Percentiles rank a stretch among this genome's conserved stretches.
Evolutionary conservation across 352 stramenopile genomes (phyloP).

Genomic region (Peronospora tabacina): DNA sequence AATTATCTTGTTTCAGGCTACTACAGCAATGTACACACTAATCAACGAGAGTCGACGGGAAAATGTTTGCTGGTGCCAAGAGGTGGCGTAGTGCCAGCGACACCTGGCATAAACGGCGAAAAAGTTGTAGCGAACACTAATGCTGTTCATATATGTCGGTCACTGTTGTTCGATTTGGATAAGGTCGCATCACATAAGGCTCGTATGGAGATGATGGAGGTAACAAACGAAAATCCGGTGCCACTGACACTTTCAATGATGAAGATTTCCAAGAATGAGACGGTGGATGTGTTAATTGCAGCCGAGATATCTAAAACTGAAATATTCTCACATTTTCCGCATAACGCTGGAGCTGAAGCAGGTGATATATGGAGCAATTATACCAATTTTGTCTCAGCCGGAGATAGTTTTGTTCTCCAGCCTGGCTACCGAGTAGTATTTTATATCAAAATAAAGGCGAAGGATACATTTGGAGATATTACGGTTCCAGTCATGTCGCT

Average conservation of each 20-base stretch:
- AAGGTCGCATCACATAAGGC: conserved; percentile 27
- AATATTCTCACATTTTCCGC: neutral
- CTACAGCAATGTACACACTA: conserved; percentile 1
- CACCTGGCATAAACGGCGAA: conserved; percentile 17
- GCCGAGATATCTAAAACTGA: conserved; percentile 8
- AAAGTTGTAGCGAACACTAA: conserved; percentile 4
- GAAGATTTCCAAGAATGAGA: conserved; percentile 7
- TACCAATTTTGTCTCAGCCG: conserved; percentile 2
- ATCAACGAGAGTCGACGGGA: conserved; percentile 1
- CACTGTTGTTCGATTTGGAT: conserved; percentile 36
- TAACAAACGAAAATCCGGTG: conserved; percentile 46
- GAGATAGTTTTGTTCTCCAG: conserved; percentile 25
- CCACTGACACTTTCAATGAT: conserved; percentile 24
- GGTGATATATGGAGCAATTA: neutral
- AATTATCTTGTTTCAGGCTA: conserved; percentile 20
- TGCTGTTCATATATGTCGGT: conserved; percentile 30
- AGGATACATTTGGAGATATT: conserved; percentile 21
- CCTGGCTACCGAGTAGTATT: conserved; percentile 26
- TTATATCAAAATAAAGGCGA: conserved; percentile 21
- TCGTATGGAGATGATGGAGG: conserved; percentile 30
- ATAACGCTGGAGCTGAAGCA: neutral
- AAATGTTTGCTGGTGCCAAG: conserved; percentile 13
- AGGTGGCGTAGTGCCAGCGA: conserved; percentile 9
- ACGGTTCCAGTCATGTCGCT: conserved; percentile 33
- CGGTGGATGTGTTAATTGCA: conserved; percentile 25